phyloP scores from a whole-genome alignment of 2,329 filamentous ascomycete species.

The Fusarium nematophilum region DNA sequence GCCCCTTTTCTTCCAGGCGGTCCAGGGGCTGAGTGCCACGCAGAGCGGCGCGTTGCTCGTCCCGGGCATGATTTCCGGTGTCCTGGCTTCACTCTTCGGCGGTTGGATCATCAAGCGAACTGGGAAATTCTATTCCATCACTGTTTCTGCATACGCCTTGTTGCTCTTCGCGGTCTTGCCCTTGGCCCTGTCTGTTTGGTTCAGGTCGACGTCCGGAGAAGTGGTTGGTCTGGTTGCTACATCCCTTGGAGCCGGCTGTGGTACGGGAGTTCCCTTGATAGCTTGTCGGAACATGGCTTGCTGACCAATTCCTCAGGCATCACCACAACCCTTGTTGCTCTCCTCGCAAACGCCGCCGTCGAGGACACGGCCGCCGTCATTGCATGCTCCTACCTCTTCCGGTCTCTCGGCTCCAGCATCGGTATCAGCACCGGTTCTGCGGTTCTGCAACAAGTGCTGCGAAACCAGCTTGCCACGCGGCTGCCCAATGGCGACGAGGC shows the following conservation, averaged over 20 bases:
- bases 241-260: conserved; percentile 53
- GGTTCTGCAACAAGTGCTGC: conserved; percentile 76
- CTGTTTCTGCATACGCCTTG: conserved; percentile 64
- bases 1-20: conserved; percentile 83
- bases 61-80: conserved; percentile 71
- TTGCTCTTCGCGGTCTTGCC: conserved; percentile 65
- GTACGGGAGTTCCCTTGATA: conserved; percentile 37
- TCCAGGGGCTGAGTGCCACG: conserved; percentile 72
- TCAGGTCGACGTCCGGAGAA: conserved; percentile 62
- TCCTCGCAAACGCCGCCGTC: conserved; percentile 75
- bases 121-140: conserved; percentile 78
- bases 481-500: conserved; percentile 70
- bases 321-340: conserved; percentile 76
- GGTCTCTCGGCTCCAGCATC: conserved; percentile 80
- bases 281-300: not conserved
- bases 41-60: conserved; percentile 73
- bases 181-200: conserved; percentile 64
- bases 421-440: conserved; percentile 79
- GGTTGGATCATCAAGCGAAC: conserved; percentile 77
- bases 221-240: conserved; percentile 67
- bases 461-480: conserved; percentile 63
- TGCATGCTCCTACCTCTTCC: conserved; percentile 84
- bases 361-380: conserved; percentile 80
- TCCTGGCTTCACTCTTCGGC: conserved; percentile 71
- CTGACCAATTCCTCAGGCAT: conserved; percentile 59